Conservation (phyloP, 768 basidiomycete species). For the Russula dissimulans region DNA sequence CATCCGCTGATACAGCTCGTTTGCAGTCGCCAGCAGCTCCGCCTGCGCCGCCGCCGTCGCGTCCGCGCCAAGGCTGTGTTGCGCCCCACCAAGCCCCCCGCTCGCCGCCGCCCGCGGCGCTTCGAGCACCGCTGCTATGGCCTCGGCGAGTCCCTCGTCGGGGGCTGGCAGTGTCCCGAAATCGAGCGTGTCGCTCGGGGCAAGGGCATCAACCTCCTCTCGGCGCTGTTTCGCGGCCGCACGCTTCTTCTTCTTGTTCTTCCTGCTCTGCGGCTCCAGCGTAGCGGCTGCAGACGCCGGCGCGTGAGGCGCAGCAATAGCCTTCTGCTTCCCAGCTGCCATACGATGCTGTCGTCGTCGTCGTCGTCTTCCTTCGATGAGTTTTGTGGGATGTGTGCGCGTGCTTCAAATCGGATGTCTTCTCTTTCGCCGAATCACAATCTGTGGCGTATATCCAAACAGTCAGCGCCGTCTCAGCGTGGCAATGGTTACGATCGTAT, state of each 20-base stretch:
- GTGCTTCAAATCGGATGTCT: neutral
- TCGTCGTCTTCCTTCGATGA: neutral
- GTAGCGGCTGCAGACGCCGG: neutral
- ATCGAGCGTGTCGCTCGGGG: constrained; percentile 13
- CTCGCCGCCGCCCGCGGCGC: constrained; percentile 3
- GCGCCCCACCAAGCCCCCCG: neutral
- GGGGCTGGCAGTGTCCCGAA: constrained; percentile 14
- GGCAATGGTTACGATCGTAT: neutral
- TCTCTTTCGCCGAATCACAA: neutral
- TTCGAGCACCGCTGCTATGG: constrained; percentile 19
- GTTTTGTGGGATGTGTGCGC: neutral
- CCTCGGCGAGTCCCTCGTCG: constrained; percentile 18
- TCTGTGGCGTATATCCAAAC: neutral
- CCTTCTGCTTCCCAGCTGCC: constrained; percentile 15
- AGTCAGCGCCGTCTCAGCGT: neutral
- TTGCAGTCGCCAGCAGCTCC: constrained; percentile 40
- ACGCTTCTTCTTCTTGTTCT: constrained; percentile 15
- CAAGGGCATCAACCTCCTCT: constrained; percentile 10
- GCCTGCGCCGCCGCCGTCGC: constrained; percentile 24
- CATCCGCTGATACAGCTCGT: constrained; percentile 38
- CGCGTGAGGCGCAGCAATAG: neutral
- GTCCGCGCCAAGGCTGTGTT: constrained; percentile 2
- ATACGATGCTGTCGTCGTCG: neutral
- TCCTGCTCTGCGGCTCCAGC: constrained; percentile 1
- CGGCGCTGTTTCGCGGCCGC: neutral